Percentiles rank a stretch among this genome's conserved stretches.
Evolutionary conservation across 768 basidiomycete genomes (phyloP).

Genomic region (Lactifluus pinguis): DNA sequence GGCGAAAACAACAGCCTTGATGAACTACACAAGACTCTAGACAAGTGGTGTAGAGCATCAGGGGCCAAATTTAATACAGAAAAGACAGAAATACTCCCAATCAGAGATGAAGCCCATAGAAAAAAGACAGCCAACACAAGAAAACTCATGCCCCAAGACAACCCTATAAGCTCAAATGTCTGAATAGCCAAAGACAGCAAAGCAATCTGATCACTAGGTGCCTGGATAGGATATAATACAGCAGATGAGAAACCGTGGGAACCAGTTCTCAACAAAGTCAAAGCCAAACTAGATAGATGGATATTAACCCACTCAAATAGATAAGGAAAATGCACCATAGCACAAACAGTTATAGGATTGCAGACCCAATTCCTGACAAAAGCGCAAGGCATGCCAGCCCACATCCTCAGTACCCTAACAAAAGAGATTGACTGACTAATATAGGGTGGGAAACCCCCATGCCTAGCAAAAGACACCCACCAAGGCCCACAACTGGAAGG

Average conservation of each 20-base stretch:
- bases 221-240: constrained; percentile 1
- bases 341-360: constrained; percentile 7
- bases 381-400: not conserved
- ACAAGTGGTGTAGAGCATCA: too few relatives aligned
- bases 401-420: not conserved
- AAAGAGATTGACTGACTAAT: constrained; percentile 12
- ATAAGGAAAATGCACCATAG: not conserved
- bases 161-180: not conserved
- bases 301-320: constrained; percentile 3
- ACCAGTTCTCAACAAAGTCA: constrained; percentile 5
- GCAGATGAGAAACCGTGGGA: constrained; percentile 2
- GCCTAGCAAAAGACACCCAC: not conserved
- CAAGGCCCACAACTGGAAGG: not conserved
- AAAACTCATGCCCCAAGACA: not conserved
- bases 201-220: not conserved
- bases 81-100: constrained; percentile 34
- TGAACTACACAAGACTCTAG: too few relatives aligned
- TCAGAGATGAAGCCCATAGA: constrained; percentile 23
- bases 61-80: constrained; percentile 31
- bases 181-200: not conserved
- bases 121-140: not conserved
- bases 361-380: constrained; percentile 10
- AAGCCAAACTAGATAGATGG: not conserved
- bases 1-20: too few relatives aligned
- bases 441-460: constrained; percentile 4